A percentile compares a stretch with the other conserved stretches of the same genome.
Evolutionary conservation across 352 stramenopile species (phyloP).

Genomic region (Phytophthora crassamura): DNA sequence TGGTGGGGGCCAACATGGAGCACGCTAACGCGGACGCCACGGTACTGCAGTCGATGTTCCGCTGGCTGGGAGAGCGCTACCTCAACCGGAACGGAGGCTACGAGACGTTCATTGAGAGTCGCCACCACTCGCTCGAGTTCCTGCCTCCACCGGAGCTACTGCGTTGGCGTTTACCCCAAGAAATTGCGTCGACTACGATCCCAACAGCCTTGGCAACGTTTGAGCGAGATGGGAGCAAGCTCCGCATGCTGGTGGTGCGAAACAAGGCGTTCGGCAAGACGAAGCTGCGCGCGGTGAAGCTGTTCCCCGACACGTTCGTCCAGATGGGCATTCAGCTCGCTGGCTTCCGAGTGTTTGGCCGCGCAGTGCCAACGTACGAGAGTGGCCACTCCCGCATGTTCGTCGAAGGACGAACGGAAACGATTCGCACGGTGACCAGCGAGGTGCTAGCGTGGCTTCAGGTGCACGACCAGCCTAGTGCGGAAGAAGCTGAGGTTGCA

Average conservation of each 20-base stretch:
- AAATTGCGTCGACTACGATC: slow-evolving; percentile 44
- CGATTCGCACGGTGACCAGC: slow-evolving; percentile 76
- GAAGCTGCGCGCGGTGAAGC: slow-evolving; percentile 74
- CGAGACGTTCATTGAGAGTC: slow-evolving; percentile 71
- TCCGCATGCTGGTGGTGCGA: slow-evolving; percentile 84
- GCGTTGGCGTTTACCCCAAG: slow-evolving; percentile 54
- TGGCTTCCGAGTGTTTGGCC: slow-evolving; percentile 88
- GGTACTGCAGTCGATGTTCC: slow-evolving; percentile 73
- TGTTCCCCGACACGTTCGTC: slow-evolving; percentile 94
- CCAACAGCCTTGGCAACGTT: slow-evolving; percentile 66
- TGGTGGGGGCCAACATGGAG: slow-evolving; percentile 91
- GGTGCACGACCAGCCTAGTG: slow-evolving; percentile 41
- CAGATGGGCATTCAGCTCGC: slow-evolving; percentile 96
- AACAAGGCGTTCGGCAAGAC: slow-evolving; percentile 87
- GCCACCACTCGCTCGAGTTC: slow-evolving; percentile 58
- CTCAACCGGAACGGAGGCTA: slow-evolving; percentile 65
- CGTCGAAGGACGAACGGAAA: slow-evolving; percentile 93
- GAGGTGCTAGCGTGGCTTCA: slow-evolving; percentile 87
- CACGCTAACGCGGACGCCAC: slow-evolving; percentile 96
- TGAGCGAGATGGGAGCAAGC: slow-evolving; percentile 61
- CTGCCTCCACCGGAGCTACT: slow-evolving; percentile 65
- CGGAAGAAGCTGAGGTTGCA: slow-evolving; percentile 44
- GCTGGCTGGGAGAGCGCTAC: slow-evolving; percentile 68
- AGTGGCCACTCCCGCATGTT: slow-evolving; percentile 94
- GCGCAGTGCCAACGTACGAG: slow-evolving; percentile 94